These are phyloP conservation scores for Russula foetens DNA, from an alignment of 768 basidiomycete genomes.

Conservation along the genomic window DNA sequence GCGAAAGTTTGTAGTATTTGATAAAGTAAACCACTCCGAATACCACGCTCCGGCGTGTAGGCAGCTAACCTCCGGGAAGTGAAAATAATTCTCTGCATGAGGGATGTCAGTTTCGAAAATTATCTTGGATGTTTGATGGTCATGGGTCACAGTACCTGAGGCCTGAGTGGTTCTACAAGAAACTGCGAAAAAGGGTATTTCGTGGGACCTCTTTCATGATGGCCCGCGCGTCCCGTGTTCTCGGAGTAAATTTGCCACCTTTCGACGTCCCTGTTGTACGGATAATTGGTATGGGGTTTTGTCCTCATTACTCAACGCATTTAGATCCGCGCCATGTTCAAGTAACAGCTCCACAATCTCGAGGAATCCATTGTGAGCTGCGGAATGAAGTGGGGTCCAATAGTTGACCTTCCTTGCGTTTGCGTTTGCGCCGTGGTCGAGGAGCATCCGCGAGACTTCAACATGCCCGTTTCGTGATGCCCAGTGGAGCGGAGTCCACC, in stretches of 20 bases:
- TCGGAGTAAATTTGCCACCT: neutral
- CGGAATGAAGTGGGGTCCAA: neutral
- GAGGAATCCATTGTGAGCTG: neutral
- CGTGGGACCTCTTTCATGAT: neutral
- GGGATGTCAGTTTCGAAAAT: too few relatives aligned
- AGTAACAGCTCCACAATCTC: neutral
- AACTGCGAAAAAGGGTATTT: too few relatives aligned
- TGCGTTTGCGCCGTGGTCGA: neutral
- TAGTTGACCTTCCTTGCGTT: neutral
- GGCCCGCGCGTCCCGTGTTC: neutral
- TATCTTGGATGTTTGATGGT: too few relatives aligned
- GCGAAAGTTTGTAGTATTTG: too few relatives aligned
- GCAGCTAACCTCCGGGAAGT: too few relatives aligned
- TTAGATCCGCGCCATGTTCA: neutral
- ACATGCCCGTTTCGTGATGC: neutral
- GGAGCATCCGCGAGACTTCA: neutral
- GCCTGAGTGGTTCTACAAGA: too few relatives aligned
- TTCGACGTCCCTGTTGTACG: neutral
- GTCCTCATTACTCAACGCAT: neutral
- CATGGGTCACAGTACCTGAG: too few relatives aligned
- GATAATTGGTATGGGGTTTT: neutral
- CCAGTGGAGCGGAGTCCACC: neutral
- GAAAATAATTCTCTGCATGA: too few relatives aligned
- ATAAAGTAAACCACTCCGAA: too few relatives aligned
- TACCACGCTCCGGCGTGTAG: too few relatives aligned